A percentile compares a stretch with the other conserved stretches of the same genome.
These are phyloP conservation scores for Wickerhamiella occidentalis DNA, from an alignment of 805 yeast species.

Conservation along the genomic window DNA sequence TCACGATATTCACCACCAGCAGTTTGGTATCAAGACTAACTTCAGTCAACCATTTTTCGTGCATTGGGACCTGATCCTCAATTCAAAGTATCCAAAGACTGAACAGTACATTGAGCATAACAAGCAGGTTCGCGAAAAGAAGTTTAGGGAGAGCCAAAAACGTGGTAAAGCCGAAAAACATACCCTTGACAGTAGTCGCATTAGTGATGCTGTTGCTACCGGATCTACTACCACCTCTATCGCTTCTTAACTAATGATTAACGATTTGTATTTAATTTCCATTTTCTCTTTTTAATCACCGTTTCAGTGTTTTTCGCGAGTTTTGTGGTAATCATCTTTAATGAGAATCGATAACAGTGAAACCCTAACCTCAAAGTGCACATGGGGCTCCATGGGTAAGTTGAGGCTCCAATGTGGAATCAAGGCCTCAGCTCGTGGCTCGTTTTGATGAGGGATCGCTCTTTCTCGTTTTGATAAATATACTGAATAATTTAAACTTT, in stretches of 20 bases:
- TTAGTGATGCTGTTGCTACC: no score
- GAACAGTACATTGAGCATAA: constrained; percentile 56
- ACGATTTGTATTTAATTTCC: background rate
- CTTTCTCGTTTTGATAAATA: background rate
- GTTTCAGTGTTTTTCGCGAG: no score
- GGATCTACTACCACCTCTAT: no score
- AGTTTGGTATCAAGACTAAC: constrained; percentile 85
- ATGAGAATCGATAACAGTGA: no score
- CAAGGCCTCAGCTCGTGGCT: no score
- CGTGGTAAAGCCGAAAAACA: no score
- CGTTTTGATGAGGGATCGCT: background rate
- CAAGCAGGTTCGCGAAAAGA: constrained; percentile 52
- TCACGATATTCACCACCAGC: constrained; percentile 96
- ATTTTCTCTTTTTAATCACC: background rate
- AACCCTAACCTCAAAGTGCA: no score
- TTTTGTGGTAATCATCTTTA: no score
- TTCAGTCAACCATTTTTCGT: constrained; percentile 94
- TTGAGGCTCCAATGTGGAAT: no score
- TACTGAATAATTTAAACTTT: background rate
- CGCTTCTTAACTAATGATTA: background rate
- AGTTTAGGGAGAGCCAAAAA: constrained; percentile 35
- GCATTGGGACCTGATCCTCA: constrained; percentile 70
- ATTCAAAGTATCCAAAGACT: constrained; percentile 59
- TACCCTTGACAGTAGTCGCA: no score
- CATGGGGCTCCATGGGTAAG: no score